Conservation (phyloP, 2,329 filamentous ascomycete genomes). For the Fusarium acutatum region DNA sequence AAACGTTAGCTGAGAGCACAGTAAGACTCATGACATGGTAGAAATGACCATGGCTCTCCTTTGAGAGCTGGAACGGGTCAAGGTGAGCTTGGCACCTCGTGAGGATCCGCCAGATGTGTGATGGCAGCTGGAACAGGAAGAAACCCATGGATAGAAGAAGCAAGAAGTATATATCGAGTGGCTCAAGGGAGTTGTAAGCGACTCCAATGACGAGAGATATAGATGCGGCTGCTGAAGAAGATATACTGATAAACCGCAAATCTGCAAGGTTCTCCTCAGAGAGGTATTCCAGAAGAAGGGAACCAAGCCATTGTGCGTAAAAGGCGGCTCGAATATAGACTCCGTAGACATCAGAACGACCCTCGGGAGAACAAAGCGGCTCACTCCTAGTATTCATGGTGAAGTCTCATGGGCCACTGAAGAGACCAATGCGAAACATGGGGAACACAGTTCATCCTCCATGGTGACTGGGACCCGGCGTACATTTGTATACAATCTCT, state of each 20-base stretch:
- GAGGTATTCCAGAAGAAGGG: conserved; percentile 44
- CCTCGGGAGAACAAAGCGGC: conserved; percentile 37
- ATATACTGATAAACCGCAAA: conserved; percentile 45
- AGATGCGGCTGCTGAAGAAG: conserved; percentile 42
- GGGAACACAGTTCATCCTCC: background rate
- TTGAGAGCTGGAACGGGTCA: conserved; percentile 43
- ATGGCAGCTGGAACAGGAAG: conserved; percentile 45
- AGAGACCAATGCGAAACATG: background rate
- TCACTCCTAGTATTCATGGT: conserved; percentile 1
- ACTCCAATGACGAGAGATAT: conserved; percentile 44
- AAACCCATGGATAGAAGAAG: conserved; percentile 45
- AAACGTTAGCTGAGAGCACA: conserved; percentile 40
- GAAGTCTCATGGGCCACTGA: background rate
- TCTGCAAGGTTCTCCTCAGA: conserved; percentile 41
- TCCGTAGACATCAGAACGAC: conserved; percentile 47
- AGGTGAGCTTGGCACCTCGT: conserved; percentile 44
- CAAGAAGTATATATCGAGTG: conserved; percentile 46
- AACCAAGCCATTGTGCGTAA: conserved; percentile 49
- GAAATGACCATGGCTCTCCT: conserved; percentile 38
- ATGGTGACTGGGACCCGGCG: conserved; percentile 5
- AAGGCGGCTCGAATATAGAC: conserved; percentile 48
- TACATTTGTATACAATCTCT: conserved; percentile 36
- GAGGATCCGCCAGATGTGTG: conserved; percentile 46
- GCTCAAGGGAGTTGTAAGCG: conserved; percentile 28
- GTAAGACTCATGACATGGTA: conserved; percentile 40